Evolutionary conservation across 2,329 filamentous ascomycete genomes (phyloP), one percentile per base, ranked within the genome.

Genomic region (Fusarium sp.): DNA sequence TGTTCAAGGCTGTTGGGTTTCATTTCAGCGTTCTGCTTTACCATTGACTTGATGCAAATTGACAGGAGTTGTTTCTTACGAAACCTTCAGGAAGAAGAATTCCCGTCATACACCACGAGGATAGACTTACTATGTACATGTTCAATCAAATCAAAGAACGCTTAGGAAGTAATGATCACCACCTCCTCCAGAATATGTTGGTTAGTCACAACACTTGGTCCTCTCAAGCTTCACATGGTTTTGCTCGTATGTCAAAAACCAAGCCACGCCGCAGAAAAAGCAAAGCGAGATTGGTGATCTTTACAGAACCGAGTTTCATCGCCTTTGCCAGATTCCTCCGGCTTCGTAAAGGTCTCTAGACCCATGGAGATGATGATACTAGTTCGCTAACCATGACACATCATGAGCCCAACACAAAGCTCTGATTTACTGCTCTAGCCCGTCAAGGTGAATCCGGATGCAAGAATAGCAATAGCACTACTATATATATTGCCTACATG

Each of bases 201-300:
- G 18, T 38, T 46, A 46, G 43, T 47, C 32, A 37, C 18, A 58
- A 30, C 49, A 49, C 40, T 28, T 47, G 19, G 23, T 38, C 63
- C 58, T 71, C 44, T 67, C 46, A 23, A 35, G 33, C n/a, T 54
- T 54, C 50, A 72, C 57, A 44, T 56, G 15, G 38, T 44, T 50
- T 60, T 30, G 47, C 38, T 44, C 38, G 49, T 61, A 56, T 56
- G 58, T 65, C 47, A 72, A 61, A 56, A 56, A 56, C 40, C 59
- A 73, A 64, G 56, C 58, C 57, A 42, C 59, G 52, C 54, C 25
- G 67, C 33, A 59, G 67, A 72, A 74, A 72, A 69, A 74, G 63
- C 35, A 74, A 69, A 37, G 47, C 28, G 32, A 43, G 32, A 46
- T 33, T n/a, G 23, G 25, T 21, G 35, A 33, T 64, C 6, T 44